Percentiles rank a stretch among this genome's conserved stretches.
These are phyloP conservation scores for Warburgia ugandensis DNA, from an alignment of 164 flowering plant genomes.

Conservation along the genomic window DNA sequence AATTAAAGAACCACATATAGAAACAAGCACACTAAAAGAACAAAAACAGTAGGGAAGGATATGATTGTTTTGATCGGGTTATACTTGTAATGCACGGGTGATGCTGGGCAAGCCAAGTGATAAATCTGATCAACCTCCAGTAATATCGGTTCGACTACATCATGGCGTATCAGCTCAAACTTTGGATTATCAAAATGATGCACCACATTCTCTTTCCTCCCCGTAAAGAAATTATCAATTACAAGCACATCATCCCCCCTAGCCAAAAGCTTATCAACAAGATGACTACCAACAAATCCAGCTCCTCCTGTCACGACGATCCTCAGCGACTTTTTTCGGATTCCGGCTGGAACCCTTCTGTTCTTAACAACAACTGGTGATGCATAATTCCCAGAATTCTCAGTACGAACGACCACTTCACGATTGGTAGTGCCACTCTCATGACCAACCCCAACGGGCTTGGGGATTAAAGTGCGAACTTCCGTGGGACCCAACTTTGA, in stretches of 20 bases:
- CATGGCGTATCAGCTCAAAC: slow-evolving; percentile 90
- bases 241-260: slow-evolving; percentile 90
- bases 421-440: neutral
- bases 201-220: slow-evolving; percentile 87
- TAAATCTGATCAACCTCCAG: slow-evolving; percentile 97
- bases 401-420: slow-evolving; percentile 2
- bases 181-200: slow-evolving; percentile 77
- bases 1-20: neutral
- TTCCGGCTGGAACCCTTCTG: slow-evolving; percentile 56
- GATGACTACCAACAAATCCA: slow-evolving; percentile 91
- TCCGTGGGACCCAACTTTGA: slow-evolving; percentile 31
- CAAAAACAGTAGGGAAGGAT: slow-evolving; percentile 40
- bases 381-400: no score
- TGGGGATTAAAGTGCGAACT: slow-evolving; percentile 10
- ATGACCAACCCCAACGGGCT: slow-evolving; percentile 4
- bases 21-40: neutral
- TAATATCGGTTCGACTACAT: slow-evolving; percentile 94
- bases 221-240: slow-evolving; percentile 92
- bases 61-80: slow-evolving; percentile 95
- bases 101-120: slow-evolving; percentile 95
- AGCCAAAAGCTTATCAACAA: slow-evolving; percentile 75
- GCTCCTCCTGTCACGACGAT: slow-evolving; percentile 95
- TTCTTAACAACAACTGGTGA: slow-evolving; percentile 14
- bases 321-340: slow-evolving; percentile 43
- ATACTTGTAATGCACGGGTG: slow-evolving; percentile 93